Base-by-base conservation (phyloP, 2,329 filamentous ascomycete genomes). In the Westerdykella sp. region DNA sequence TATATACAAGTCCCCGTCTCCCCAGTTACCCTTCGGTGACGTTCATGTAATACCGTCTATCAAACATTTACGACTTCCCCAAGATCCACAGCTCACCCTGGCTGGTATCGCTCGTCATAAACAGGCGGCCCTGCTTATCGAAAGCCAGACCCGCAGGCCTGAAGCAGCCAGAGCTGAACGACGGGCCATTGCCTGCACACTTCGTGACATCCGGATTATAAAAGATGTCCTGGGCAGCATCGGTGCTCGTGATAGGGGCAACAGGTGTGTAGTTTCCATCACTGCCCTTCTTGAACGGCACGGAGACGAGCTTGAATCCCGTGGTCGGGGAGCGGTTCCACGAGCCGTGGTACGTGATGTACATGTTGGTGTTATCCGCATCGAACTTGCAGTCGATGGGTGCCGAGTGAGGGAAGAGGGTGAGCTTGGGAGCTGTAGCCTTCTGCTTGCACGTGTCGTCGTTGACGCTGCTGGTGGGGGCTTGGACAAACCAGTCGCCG, bases 371-470 rank as follows among this genome's bases (percentile, higher is more conserved):
- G 15, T 71, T 74, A 32, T 75, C 77, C 31, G 70, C 55, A 50
- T 77, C 71, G 67, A 88, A 88, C 46, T 79, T 78, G 58, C 86
- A 77, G 51, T 86, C 83, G 2, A 88, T 71, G 0, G 85, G 85
- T 0, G 84, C 83, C 48, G 76, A 83, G 62, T 89, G 85, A 0
- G 84, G 77, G 44, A 76, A 70, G 55, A 83, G 75, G 0, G 54
- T 78, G 16, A 87, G 66, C 1, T 77, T 59, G 7, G 73, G 68
- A 2, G 67, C 56, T 10, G 65, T 57, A 7, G 60, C 59, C 15
- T 68, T 56, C 12, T 62, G 53, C 3, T 54, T 53, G 57, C 74
- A 76, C 3, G 64, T 70, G 4, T 65, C 64, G 53, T 77, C 74
- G 47, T 72, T 75, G 48, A 70, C 58, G 41, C 64, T 69, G 18